Percentiles rank a stretch among this genome's conserved stretches.
Evolutionary conservation across 2,329 filamentous ascomycete species (phyloP).

Genomic region (Diaporthe amygdali): DNA sequence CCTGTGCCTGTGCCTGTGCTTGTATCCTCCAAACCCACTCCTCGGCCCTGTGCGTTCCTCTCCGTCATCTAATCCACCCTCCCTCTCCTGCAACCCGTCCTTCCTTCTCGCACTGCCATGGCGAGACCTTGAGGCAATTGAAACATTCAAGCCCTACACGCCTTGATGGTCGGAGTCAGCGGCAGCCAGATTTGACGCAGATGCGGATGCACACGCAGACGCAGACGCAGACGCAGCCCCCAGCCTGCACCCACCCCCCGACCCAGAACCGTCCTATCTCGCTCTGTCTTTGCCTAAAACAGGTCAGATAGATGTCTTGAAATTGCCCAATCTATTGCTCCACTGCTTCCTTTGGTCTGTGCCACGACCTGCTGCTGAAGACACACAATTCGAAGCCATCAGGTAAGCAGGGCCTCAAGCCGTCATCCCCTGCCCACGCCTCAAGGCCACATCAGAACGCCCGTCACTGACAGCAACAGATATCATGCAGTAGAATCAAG

Average conservation of each 20-base stretch:
- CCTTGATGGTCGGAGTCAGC: constrained; percentile 5
- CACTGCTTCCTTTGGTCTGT: constrained; percentile 11
- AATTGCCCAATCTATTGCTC: constrained; percentile 15
- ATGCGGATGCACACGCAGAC: neutral
- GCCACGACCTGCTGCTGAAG: neutral
- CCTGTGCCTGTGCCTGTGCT: neutral
- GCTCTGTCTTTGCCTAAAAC: constrained; percentile 15
- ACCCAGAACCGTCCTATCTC: constrained; percentile 3
- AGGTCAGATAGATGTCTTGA: constrained; percentile 15
- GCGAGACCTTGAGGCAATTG: constrained; percentile 7
- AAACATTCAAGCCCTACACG: neutral
- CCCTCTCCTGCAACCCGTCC: neutral
- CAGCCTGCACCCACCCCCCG: neutral
- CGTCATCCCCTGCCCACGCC: neutral
- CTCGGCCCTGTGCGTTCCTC: neutral
- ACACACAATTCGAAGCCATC: neutral
- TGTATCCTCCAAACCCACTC: constrained; percentile 4
- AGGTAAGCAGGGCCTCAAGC: constrained; percentile 13
- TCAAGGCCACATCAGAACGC: neutral
- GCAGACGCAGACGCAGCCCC: neutral
- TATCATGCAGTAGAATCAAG: neutral
- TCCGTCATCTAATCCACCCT: neutral
- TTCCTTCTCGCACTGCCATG: neutral
- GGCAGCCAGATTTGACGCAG: constrained; percentile 12
- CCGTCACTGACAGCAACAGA: neutral